Evolutionary conservation across 2,329 filamentous ascomycete genomes (phyloP).

Genomic region (Ceratocystis albifundus): DNA sequence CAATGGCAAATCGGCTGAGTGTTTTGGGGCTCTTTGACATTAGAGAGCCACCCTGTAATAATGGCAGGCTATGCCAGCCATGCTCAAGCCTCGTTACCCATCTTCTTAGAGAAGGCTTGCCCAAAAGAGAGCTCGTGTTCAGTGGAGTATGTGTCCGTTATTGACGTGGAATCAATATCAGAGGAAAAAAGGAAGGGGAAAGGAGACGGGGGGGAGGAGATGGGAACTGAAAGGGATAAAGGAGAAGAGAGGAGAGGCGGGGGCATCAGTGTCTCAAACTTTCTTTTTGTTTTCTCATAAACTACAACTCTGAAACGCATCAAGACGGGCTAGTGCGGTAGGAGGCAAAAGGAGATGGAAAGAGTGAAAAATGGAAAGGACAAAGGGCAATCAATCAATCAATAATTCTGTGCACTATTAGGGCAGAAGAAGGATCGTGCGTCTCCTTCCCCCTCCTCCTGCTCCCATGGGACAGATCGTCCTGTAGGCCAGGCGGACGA

Average conservation of each 20-base stretch:
- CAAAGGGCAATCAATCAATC: too few relatives aligned
- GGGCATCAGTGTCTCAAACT: not conserved
- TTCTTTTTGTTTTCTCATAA: conserved; percentile 1
- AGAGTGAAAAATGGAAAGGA: too few relatives aligned
- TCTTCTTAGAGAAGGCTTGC: not conserved
- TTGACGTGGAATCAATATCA: not conserved
- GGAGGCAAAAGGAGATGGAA: not conserved
- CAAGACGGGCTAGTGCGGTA: not conserved
- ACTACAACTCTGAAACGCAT: not conserved
- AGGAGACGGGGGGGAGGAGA: not conserved
- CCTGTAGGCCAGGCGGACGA: too few relatives aligned
- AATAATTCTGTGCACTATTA: not conserved
- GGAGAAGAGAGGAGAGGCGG: not conserved
- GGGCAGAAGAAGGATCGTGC: not conserved
- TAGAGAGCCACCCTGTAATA: not conserved
- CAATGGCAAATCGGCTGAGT: not conserved
- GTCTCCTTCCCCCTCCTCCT: too few relatives aligned
- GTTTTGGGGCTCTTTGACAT: not conserved
- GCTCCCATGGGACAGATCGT: too few relatives aligned
- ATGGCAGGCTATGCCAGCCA: not conserved
- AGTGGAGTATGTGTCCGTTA: not conserved
- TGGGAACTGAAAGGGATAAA: not conserved
- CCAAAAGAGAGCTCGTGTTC: not conserved
- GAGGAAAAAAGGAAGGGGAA: not conserved
- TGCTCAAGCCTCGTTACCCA: not conserved